Conservation (phyloP, 768 basidiomycete genomes). For the Boletus bicolor region DNA sequence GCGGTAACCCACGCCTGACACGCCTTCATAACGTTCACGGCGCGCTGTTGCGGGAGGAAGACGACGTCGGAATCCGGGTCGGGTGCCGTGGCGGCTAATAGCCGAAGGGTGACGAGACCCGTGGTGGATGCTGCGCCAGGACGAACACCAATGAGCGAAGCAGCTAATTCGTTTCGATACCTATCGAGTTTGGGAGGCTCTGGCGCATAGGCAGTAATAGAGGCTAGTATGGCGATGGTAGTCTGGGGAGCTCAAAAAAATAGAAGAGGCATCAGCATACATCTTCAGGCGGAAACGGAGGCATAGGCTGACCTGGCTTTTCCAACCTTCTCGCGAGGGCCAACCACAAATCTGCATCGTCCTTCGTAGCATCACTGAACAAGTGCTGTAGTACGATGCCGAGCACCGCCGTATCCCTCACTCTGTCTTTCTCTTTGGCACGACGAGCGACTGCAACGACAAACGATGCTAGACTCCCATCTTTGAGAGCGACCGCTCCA, state of each 20-base stretch:
- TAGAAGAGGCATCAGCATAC: not conserved
- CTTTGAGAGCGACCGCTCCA: constrained; percentile 13
- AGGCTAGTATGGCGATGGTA: constrained; percentile 60
- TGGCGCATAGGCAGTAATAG: constrained; percentile 57
- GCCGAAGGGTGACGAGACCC: constrained; percentile 66
- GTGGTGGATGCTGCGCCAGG: constrained; percentile 59
- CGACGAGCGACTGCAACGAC: constrained; percentile 32
- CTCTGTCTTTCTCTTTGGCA: constrained; percentile 39
- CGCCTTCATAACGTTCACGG: constrained; percentile 82
- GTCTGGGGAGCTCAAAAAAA: constrained; percentile 59
- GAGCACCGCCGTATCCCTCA: constrained; percentile 59
- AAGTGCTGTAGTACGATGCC: constrained; percentile 56
- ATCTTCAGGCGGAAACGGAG: not conserved
- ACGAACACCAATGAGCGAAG: constrained; percentile 67
- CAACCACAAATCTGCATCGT: constrained; percentile 79
- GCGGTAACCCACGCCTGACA: constrained; percentile 78
- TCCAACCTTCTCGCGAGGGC: constrained; percentile 62
- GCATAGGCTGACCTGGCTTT: constrained; percentile 47
- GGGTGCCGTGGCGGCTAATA: constrained; percentile 72
- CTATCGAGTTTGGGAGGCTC: constrained; percentile 74
- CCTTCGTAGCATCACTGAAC: constrained; percentile 53
- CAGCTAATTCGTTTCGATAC: constrained; percentile 87
- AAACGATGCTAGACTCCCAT: constrained; percentile 29
- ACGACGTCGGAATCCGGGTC: constrained; percentile 72
- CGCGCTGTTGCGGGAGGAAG: constrained; percentile 81